Evolutionary conservation across 2,329 filamentous ascomycete genomes (phyloP), one percentile per base, ranked within the genome.

Genomic region (Thielaviopsis punctulata): DNA sequence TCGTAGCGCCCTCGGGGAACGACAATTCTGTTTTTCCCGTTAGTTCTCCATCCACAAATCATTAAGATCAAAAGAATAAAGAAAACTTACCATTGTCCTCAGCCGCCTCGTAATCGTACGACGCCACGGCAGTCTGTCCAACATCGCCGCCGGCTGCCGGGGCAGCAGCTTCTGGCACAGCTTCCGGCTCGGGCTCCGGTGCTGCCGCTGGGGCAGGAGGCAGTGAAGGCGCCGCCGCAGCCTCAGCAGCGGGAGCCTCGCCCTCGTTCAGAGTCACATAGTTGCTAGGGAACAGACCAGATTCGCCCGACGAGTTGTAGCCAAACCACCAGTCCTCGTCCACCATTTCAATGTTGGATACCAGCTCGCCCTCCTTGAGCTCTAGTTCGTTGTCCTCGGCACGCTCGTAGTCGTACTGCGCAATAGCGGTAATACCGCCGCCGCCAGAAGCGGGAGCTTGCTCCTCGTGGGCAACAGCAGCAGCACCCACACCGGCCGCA

Each of bases 261-360:
- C n/a, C 82, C 36, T 84, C 82, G 33, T 92, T 73, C 21, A 95
- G 66, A 65, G 95, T 88, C 51, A 98, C 90, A 59, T 98, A 98
- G 72, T 95, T 96, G 69, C 86, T 92, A 4, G 92, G 92, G 73
- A 98, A 96, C 33, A 98, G 73, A 47, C 92, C 92, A 54, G 74
- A 82, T 66, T 95, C 87, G 60, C 92, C 92, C 56, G 73, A 74
- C 21, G 75, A 70, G 69, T 96, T 98, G 58, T 84, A 86, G 44
- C 93, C 92, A 77, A 95, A 84, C 92, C 92, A 98, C 92, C 92
- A 98, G 64, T 98, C 90, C 49, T 93, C 84, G 60, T 96, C 92
- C 2, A 98, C 87, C 85, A 93, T 93, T 57, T 96, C 87, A 61
- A 98, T 95, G 63, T 95, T 83, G 22, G 77, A 88, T 36, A 98